Percentiles rank a stretch among this genome's conserved stretches.
Evolutionary conservation across 1,139 yeast genomes (phyloP).

Genomic region (Eremothecium sinecaudum): DNA sequence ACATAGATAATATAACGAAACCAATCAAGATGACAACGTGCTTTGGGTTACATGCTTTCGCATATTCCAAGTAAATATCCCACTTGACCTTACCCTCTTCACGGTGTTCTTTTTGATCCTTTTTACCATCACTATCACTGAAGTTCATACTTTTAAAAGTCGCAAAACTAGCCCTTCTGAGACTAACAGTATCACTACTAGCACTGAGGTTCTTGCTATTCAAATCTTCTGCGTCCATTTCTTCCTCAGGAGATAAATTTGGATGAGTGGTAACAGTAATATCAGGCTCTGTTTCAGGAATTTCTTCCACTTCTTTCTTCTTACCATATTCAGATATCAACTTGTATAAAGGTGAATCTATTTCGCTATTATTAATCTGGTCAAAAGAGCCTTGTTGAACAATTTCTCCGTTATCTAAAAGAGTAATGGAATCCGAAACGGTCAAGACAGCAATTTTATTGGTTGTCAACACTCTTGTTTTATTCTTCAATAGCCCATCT

Average conservation of each 20-base stretch:
- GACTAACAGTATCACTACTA: constrained; percentile 34
- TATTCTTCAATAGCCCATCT: constrained; percentile 63
- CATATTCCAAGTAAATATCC: constrained; percentile 75
- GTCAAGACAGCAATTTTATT: constrained; percentile 79
- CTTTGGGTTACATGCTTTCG: constrained; percentile 74
- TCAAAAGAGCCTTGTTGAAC: constrained; percentile 69
- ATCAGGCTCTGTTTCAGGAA: constrained; percentile 8
- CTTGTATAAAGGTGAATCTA: constrained; percentile 44
- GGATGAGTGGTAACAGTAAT: constrained; percentile 11
- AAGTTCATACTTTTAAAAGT: constrained; percentile 39
- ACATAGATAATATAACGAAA: constrained; percentile 47
- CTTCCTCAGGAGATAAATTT: constrained; percentile 20
- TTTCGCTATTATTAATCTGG: constrained; percentile 43
- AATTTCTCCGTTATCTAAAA: constrained; percentile 69
- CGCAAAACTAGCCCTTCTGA: constrained; percentile 65
- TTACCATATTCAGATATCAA: constrained; percentile 72
- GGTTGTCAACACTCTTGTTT: constrained; percentile 78
- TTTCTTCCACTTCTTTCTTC: constrained; percentile 8
- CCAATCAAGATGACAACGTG: constrained; percentile 51
- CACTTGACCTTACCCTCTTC: constrained; percentile 94
- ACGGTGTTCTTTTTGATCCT: constrained; percentile 58
- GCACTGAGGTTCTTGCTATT: constrained; percentile 10
- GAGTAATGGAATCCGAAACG: constrained; percentile 62
- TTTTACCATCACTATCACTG: constrained; percentile 39
- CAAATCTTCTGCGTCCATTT: constrained; percentile 13